phyloP scores from a whole-genome alignment of 2,329 filamentous ascomycete genomes.

The Apiospora koreana region DNA sequence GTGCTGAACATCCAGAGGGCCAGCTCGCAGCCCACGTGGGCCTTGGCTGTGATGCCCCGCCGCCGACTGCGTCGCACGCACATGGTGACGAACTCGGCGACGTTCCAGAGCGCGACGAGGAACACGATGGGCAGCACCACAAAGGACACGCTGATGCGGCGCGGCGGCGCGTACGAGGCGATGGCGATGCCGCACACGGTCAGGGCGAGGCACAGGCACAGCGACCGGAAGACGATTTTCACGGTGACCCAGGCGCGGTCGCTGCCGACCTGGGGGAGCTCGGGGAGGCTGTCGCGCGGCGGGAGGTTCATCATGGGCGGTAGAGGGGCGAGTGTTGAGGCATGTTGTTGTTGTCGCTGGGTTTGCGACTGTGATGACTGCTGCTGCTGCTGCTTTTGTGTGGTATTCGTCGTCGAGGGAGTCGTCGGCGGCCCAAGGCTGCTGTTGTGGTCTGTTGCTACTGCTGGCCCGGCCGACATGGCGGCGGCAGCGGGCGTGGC shows the following conservation, averaged over 20 bases:
- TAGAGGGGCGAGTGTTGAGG: too few species aligned
- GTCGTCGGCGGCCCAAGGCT: background rate
- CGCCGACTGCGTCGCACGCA: conserved; percentile 21
- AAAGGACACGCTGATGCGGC: background rate
- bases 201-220: conserved; percentile 16
- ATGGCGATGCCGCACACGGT: conserved; percentile 16
- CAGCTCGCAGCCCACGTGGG: conserved; percentile 29
- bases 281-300: conserved; percentile 13
- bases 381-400: background rate
- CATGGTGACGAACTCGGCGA: conserved; percentile 26
- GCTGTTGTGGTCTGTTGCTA: too few species aligned
- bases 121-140: background rate
- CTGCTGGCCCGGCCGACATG: background rate
- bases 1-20: conserved; percentile 19
- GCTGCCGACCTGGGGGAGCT: conserved; percentile 19
- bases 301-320: background rate
- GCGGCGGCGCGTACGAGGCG: background rate
- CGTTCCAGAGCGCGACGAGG: conserved; percentile 21
- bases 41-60: conserved; percentile 27
- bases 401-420: background rate
- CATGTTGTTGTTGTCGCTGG: background rate
- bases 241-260: conserved; percentile 25
- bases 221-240: conserved; percentile 25
- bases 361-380: background rate
- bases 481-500: background rate